Evolutionary conservation across 2,329 filamentous ascomycete genomes (phyloP).

Genomic region (Tolypocladium paradoxum): DNA sequence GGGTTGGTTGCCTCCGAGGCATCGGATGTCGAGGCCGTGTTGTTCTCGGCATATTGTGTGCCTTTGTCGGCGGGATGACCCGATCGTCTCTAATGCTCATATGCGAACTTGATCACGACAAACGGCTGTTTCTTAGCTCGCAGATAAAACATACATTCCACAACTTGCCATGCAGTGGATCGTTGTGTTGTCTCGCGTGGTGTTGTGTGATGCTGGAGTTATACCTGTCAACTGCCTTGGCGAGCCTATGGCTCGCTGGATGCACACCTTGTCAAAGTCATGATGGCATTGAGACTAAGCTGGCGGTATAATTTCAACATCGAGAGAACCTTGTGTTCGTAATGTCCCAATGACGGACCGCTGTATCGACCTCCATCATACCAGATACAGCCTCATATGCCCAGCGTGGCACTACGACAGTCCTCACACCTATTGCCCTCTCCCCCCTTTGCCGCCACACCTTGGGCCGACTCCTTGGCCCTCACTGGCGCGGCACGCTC

Average conservation of each 20-base stretch:
- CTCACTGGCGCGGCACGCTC: slow-evolving; percentile 2
- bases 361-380: too few species aligned
- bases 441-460: neutral
- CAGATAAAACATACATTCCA: slow-evolving; percentile 26
- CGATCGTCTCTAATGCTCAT: slow-evolving; percentile 25
- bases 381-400: neutral
- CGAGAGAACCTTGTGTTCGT: neutral
- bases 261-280: neutral
- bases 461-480: neutral
- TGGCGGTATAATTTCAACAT: neutral
- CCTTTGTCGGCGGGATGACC: slow-evolving; percentile 6
- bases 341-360: too few species aligned
- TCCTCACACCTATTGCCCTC: slow-evolving; percentile 12
- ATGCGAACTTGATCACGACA: slow-evolving; percentile 29
- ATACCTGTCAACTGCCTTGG: neutral
- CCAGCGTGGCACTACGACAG: slow-evolving; percentile 4
- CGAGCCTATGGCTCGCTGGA: neutral
- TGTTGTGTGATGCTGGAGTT: slow-evolving; percentile 1
- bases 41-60: neutral
- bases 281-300: neutral
- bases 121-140: slow-evolving; percentile 32
- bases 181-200: neutral
- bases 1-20: slow-evolving; percentile 17
- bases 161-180: neutral
- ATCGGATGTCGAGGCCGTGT: slow-evolving; percentile 11